Conservation (phyloP, 305 asterid species). For the Fraxinus baroniana region DNA sequence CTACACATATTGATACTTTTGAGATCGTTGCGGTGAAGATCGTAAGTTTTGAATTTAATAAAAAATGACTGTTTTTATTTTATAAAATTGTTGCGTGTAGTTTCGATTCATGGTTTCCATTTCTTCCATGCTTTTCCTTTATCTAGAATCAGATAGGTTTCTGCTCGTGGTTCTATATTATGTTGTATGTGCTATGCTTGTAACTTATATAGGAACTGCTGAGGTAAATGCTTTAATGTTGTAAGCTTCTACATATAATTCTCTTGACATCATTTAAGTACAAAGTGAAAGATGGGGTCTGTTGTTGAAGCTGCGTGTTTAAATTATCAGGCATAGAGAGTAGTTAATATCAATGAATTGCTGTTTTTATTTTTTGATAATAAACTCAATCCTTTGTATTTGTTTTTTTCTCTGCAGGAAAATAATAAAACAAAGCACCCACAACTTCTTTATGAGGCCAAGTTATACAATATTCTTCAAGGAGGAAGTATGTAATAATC, state of each 20-base stretch:
- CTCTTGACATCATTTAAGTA: not conserved
- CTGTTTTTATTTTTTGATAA: constrained; percentile 11
- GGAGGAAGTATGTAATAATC: constrained; percentile 79
- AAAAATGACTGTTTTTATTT: not conserved
- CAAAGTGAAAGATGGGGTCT: not conserved
- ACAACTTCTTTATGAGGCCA: constrained; percentile 93
- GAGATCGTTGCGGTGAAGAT: constrained; percentile 97
- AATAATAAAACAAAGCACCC: constrained; percentile 90
- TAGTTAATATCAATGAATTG: not conserved
- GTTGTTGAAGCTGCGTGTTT: not conserved
- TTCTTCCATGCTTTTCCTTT: not conserved
- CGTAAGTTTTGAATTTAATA: constrained; percentile 45
- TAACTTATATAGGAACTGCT: not conserved
- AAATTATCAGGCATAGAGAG: not conserved
- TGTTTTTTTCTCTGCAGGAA: constrained; percentile 56
- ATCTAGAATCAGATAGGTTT: not conserved
- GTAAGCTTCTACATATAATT: not conserved
- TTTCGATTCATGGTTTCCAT: not conserved
- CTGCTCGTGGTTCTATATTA: not conserved
- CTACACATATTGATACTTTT: constrained; percentile 78
- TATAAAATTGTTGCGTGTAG: not conserved
- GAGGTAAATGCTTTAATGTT: not conserved
- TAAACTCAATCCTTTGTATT: constrained; percentile 1
- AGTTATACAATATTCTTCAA: constrained; percentile 79
- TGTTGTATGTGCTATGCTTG: not conserved